Evolutionary conservation across 2,329 filamentous ascomycete genomes (phyloP).

Genomic region (Diplodia scrobiculata): DNA sequence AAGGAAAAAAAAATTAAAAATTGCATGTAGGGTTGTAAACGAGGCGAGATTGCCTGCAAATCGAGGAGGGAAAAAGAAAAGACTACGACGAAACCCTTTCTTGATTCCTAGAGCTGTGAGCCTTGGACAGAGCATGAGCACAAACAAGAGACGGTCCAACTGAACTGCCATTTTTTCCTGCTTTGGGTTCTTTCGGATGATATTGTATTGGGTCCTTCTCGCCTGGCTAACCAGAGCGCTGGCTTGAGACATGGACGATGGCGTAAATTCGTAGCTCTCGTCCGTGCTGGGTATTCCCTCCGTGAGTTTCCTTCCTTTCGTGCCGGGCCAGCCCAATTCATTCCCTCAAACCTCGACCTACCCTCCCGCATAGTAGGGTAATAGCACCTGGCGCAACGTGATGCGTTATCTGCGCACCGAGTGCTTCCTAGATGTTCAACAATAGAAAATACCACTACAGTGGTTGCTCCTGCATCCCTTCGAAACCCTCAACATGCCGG

Average conservation of each 20-base stretch:
- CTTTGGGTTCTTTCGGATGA: background rate
- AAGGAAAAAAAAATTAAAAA: background rate
- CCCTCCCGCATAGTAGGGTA: background rate
- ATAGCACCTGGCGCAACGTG: background rate
- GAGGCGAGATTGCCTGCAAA: too few species aligned
- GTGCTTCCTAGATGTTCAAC: conserved; percentile 15
- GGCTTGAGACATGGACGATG: background rate
- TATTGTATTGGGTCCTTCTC: conserved; percentile 1
- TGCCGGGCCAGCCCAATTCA: background rate
- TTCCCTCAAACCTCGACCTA: background rate
- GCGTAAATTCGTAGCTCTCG: conserved; percentile 4
- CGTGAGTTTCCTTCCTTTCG: background rate
- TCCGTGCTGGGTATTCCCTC: conserved; percentile 18
- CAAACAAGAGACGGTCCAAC: background rate
- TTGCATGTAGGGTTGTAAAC: background rate
- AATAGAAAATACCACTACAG: background rate
- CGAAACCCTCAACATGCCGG: too few species aligned
- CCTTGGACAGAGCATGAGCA: background rate
- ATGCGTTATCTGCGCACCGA: conserved; percentile 12
- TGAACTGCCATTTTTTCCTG: background rate
- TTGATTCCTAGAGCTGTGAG: background rate
- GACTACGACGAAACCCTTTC: background rate
- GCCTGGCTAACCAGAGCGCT: conserved; percentile 14
- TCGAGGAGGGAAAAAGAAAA: too few species aligned
- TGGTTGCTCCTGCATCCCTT: background rate